Percentiles rank a stretch among this genome's conserved stretches.
These are phyloP conservation scores for Volvox carteri DNA, from an alignment of 163 green algal genomes.

Conservation along the genomic window DNA sequence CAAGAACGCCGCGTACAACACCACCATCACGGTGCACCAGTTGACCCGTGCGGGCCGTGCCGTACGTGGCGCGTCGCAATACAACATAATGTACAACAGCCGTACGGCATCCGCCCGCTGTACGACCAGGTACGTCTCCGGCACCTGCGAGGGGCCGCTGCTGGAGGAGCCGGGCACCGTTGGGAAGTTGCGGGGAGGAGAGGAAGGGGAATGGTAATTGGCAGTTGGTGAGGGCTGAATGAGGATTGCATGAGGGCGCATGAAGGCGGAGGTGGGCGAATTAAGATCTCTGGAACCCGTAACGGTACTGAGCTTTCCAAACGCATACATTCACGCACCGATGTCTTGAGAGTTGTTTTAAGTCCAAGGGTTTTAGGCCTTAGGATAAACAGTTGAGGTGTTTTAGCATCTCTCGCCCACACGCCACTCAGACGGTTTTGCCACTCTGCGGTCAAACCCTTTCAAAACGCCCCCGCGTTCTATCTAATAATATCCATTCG, in stretches of 20 bases:
- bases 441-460: no score
- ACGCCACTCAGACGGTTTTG: no score
- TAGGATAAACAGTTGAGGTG: no score
- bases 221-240: not conserved
- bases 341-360: no score
- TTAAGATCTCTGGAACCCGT: no score
- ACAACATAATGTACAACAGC: constrained; percentile 51
- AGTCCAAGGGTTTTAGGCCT: no score
- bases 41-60: constrained; percentile 13
- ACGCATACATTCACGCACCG: no score
- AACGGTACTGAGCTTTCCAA: not conserved
- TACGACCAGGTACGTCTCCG: constrained; percentile 57
- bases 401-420: no score
- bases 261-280: not conserved
- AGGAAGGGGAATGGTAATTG: not conserved
- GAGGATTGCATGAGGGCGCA: not conserved
- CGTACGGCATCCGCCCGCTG: constrained; percentile 45
- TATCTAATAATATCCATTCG: no score
- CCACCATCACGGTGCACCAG: constrained; percentile 53
- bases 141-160: constrained; percentile 9
- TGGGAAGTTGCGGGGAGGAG: not conserved
- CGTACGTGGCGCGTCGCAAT: constrained; percentile 33
- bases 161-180: not conserved
- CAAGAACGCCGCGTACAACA: constrained; percentile 51
- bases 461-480: no score